Base-by-base conservation (phyloP, 2,329 filamentous ascomycete species). In the Penicillium griseofulvum region DNA sequence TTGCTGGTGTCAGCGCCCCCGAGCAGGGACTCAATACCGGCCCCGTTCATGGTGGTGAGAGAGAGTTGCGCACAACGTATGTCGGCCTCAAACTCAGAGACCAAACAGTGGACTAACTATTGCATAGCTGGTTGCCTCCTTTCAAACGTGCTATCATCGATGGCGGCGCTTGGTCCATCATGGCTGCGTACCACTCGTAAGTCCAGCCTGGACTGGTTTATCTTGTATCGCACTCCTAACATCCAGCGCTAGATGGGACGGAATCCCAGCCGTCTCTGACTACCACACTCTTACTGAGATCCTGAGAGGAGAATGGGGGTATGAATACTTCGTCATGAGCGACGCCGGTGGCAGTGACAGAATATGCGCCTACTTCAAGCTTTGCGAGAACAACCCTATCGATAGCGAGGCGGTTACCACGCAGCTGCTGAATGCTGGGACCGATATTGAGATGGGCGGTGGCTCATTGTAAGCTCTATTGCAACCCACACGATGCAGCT, bases 391-490 rank as follows among this genome's bases (percentile, higher is more conserved):
- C 24, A 75, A 78, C 28, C 83, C 84, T 0, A 80, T 87, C 39
- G 87, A 90, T 63, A 83, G 82, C 49, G 82, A 86, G 51, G 83
- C 86, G 3, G 80, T 90, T 24, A 87, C 85, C 0, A 74, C 83
- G 46, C 81, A 82, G 72, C 76, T 84, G 9, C 78, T 91, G 5
- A 83, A 84, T 0, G 85, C 87, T 5, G 88, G 88, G 3, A 87
- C 85, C 47, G 88, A 90, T 42, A 68, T 88, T 12, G 88, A 91
- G 65, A 90, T 90, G 88, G 88, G 88, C 12, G 87, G 88, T 37
- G 88, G 88, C 19, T 87, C 84, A 19, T 90, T 83, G 71, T 73
- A 60, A 60, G 71, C 17, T 34, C 4, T 11, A 34, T 34, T 17
- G 17, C 14, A 34, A 17, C 2, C 10, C 7, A 0, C 16, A 26